These are phyloP conservation scores for Paramecium sonneborni DNA, from an alignment of 73 alveolate genomes.

Conservation along the genomic window DNA sequence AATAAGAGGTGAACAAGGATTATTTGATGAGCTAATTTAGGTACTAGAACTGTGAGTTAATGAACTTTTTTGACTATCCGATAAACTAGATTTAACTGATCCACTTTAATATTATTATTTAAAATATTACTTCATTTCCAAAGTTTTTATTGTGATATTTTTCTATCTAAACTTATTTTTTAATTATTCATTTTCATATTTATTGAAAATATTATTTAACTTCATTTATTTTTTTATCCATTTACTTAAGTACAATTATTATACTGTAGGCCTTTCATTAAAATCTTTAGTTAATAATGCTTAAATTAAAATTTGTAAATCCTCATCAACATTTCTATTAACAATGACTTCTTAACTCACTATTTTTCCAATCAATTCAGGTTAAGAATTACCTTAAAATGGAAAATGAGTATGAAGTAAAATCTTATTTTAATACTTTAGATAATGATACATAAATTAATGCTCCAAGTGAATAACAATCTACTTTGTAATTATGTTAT, in stretches of 20 bases:
- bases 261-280: background rate
- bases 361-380: background rate
- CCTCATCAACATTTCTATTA: background rate
- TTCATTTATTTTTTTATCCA: constrained; percentile 41
- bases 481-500: constrained; percentile 80
- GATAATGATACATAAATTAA: constrained; percentile 64
- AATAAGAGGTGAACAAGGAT: background rate
- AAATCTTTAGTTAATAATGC: background rate
- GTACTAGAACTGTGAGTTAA: constrained; percentile 17
- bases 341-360: background rate
- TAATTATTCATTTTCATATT: constrained; percentile 15
- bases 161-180: background rate
- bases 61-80: background rate
- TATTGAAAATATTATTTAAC: constrained; percentile 18
- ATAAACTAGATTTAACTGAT: background rate
- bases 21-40: background rate
- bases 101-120: background rate
- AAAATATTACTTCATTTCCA: background rate
- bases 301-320: background rate
- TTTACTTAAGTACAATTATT: background rate
- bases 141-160: background rate
- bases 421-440: background rate
- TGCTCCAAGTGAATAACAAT: constrained; percentile 87
- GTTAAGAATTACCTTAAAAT: background rate
- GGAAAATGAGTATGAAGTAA: background rate